Conservation (phyloP, 164 flowering plant species). For the Berberis vulgaris region DNA sequence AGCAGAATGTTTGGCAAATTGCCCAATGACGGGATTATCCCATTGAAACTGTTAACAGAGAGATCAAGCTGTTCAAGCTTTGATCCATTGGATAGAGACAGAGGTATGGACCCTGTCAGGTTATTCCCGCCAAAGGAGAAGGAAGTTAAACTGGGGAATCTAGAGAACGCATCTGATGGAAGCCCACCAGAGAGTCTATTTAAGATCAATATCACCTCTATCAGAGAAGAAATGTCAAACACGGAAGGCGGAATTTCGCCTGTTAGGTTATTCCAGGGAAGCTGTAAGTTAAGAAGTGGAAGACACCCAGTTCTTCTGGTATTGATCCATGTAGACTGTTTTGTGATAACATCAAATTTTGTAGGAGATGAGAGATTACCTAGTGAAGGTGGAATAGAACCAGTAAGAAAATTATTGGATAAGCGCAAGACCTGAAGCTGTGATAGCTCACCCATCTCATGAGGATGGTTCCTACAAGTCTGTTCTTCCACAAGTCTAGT, state of each 20-base stretch:
- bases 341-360: not conserved
- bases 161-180: constrained; percentile 6
- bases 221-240: constrained; percentile 8
- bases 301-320: constrained; percentile 8
- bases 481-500: constrained; percentile 8
- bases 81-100: no score
- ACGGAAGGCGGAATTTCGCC: constrained; percentile 5
- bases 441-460: constrained; percentile 3
- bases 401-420: constrained; percentile 9
- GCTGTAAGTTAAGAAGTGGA: not conserved
- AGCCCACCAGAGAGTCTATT: constrained; percentile 8
- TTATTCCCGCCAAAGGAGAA: constrained; percentile 8
- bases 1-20: not conserved
- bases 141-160: constrained; percentile 7
- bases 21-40: constrained; percentile 6
- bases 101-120: constrained; percentile 9
- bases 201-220: not conserved
- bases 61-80: not conserved
- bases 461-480: constrained; percentile 10
- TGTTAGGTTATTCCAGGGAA: constrained; percentile 4
- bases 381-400: constrained; percentile 9
- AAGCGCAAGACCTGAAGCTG: constrained; percentile 9
- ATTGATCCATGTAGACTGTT: constrained; percentile 7
- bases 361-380: constrained; percentile 6
- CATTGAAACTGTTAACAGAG: constrained; percentile 6